phyloP scores from a whole-genome alignment of 805 yeast species.

The Pichia deserticola region DNA sequence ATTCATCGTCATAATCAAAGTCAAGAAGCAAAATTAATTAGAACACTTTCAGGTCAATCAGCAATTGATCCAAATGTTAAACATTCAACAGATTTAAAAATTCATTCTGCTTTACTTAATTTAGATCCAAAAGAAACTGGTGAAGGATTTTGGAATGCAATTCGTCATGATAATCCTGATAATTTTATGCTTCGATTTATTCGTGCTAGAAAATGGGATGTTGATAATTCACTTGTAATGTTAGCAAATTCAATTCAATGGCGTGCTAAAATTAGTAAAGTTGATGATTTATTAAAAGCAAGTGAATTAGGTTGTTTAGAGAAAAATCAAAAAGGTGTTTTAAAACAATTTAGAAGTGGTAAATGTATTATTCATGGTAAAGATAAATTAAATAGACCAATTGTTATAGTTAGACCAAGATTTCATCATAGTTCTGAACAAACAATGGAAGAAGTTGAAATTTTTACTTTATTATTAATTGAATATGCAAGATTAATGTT shows the following conservation, averaged over 20 bases:
- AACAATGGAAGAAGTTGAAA: slow-evolving; percentile 61
- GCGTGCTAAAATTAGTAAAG: slow-evolving; percentile 56
- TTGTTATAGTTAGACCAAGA: slow-evolving; percentile 74
- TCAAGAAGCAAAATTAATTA: slow-evolving; percentile 6
- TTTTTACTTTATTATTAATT: slow-evolving; percentile 66
- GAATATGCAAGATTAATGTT: slow-evolving; percentile 77
- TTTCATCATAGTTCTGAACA: slow-evolving; percentile 66
- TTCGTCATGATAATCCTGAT: slow-evolving; percentile 78
- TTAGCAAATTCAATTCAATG: slow-evolving; percentile 65
- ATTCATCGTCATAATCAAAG: background rate
- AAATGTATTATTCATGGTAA: slow-evolving; percentile 71
- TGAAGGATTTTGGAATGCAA: slow-evolving; percentile 47
- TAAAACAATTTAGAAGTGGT: slow-evolving; percentile 51
- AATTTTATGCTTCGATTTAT: slow-evolving; percentile 66
- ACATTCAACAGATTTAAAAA: slow-evolving; percentile 28
- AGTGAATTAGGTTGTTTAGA: slow-evolving; percentile 64
- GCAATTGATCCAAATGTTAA: slow-evolving; percentile 23
- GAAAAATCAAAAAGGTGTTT: slow-evolving; percentile 36
- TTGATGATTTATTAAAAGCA: slow-evolving; percentile 52
- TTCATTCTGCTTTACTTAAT: slow-evolving; percentile 44
- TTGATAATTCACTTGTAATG: slow-evolving; percentile 63
- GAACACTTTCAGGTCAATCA: slow-evolving; percentile 18
- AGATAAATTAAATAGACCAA: slow-evolving; percentile 69
- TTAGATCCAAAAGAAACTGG: slow-evolving; percentile 46
- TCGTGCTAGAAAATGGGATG: slow-evolving; percentile 83